These are phyloP conservation scores for Tephrocybe rancida DNA, from an alignment of 768 basidiomycete species.

Conservation along the genomic window DNA sequence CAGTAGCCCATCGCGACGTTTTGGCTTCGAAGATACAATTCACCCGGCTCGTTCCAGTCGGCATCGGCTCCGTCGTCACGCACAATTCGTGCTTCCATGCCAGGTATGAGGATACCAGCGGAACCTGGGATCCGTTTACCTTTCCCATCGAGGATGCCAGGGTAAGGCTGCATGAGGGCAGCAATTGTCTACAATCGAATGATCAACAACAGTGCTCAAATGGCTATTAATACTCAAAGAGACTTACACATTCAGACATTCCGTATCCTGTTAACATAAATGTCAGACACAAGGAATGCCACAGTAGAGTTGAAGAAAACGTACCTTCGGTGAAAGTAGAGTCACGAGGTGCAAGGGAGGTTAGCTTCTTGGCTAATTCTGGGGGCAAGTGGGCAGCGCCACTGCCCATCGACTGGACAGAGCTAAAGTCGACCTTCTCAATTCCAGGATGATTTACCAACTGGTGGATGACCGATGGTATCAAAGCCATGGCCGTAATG, in stretches of 20 bases:
- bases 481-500: slow-evolving; percentile 48
- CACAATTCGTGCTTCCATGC: slow-evolving; percentile 55
- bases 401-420: slow-evolving; percentile 41
- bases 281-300: neutral
- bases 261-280: slow-evolving; percentile 55
- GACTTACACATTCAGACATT: slow-evolving; percentile 66
- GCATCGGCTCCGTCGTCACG: slow-evolving; percentile 56
- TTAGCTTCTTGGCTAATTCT: slow-evolving; percentile 46
- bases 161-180: slow-evolving; percentile 42
- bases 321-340: slow-evolving; percentile 48
- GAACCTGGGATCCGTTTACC: slow-evolving; percentile 41
- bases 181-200: slow-evolving; percentile 51
- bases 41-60: slow-evolving; percentile 59
- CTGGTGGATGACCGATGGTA: slow-evolving; percentile 70
- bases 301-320: slow-evolving; percentile 3
- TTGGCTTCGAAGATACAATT: slow-evolving; percentile 55
- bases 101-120: slow-evolving; percentile 62
- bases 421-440: slow-evolving; percentile 54
- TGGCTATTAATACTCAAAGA: neutral
- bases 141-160: slow-evolving; percentile 48
- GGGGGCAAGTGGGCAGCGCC: slow-evolving; percentile 74
- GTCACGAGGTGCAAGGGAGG: slow-evolving; percentile 34
- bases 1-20: slow-evolving; percentile 72
- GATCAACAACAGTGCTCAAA: neutral
- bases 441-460: slow-evolving; percentile 58